Evolutionary conservation across 2,329 filamentous ascomycete genomes (phyloP).

Genomic region (Aspergillus transmontanensis): DNA sequence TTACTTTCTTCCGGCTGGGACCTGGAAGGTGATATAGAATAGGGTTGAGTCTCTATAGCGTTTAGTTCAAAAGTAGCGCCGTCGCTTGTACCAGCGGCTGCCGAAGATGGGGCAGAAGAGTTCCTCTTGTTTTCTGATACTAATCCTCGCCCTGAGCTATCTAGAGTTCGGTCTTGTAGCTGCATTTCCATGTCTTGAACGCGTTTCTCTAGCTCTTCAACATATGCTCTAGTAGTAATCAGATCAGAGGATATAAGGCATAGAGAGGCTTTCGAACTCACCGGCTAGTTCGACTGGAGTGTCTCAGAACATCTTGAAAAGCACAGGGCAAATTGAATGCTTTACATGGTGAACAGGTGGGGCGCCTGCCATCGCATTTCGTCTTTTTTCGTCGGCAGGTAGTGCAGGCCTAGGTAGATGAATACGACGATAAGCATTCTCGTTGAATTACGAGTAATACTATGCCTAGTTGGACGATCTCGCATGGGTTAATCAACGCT

Average conservation of each 20-base stretch:
- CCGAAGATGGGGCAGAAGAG: neutral
- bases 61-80: neutral
- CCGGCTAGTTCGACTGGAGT: slow-evolving; percentile 3
- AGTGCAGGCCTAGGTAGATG: slow-evolving; percentile 13
- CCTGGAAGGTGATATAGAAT: neutral
- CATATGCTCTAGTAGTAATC: slow-evolving; percentile 7
- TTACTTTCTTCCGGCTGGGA: neutral
- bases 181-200: slow-evolving; percentile 13
- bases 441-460: neutral
- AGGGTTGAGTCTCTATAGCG: neutral
- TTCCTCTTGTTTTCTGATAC: neutral
- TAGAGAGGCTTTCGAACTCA: neutral
- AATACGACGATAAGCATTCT: neutral
- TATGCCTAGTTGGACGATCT: neutral
- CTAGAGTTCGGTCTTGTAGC: slow-evolving; percentile 4
- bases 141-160: neutral
- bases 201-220: slow-evolving; percentile 13
- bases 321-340: slow-evolving; percentile 10
- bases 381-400: slow-evolving; percentile 16
- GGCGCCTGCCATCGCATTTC: slow-evolving; percentile 16
- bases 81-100: neutral
- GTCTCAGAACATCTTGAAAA: slow-evolving; percentile 9
- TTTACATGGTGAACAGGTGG: slow-evolving; percentile 12
- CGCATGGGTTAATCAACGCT: neutral
- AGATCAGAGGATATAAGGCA: neutral